phyloP scores from a whole-genome alignment of 75 land plant species.

The Chamaecyparis obtusa region DNA sequence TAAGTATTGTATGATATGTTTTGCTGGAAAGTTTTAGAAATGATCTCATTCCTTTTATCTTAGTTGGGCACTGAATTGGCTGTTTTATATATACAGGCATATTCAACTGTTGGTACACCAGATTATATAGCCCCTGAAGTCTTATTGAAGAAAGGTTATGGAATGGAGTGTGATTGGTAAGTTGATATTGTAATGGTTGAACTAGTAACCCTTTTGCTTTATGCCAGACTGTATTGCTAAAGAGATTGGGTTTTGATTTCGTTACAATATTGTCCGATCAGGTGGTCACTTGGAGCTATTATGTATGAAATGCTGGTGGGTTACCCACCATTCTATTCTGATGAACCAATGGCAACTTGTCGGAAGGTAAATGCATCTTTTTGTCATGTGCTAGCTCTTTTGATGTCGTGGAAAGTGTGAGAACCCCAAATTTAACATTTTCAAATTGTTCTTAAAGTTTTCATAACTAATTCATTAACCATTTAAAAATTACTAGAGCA shows the following conservation, averaged over 20 bases:
- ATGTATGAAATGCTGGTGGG: slow-evolving; percentile 93
- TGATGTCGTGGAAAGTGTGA: not conserved
- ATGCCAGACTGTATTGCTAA: not conserved
- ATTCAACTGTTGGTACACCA: slow-evolving; percentile 90
- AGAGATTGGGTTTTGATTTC: not conserved
- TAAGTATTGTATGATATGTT: not conserved
- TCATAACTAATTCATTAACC: no score
- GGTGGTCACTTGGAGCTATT: slow-evolving; percentile 94
- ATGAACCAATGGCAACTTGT: slow-evolving; percentile 89
- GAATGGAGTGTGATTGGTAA: slow-evolving; percentile 91
- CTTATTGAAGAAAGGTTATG: slow-evolving; percentile 79
- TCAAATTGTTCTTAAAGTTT: no score
- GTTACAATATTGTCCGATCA: slow-evolving; percentile 11
- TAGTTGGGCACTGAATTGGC: slow-evolving; percentile 7
- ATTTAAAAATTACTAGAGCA: no score
- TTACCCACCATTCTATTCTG: slow-evolving; percentile 88
- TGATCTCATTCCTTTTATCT: not conserved
- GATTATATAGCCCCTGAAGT: slow-evolving; percentile 94
- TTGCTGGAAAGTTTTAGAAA: not conserved
- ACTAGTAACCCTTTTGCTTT: not conserved
- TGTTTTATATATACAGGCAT: slow-evolving; percentile 53
- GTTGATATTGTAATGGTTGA: slow-evolving; percentile 11
- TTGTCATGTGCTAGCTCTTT: slow-evolving; percentile 9
- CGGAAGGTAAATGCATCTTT: slow-evolving; percentile 54
- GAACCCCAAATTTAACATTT: not conserved